Evolutionary conservation across 2,329 filamentous ascomycete species (phyloP), one percentile per base, ranked within the genome.

Genomic region (Trichoderma lentiforme): DNA sequence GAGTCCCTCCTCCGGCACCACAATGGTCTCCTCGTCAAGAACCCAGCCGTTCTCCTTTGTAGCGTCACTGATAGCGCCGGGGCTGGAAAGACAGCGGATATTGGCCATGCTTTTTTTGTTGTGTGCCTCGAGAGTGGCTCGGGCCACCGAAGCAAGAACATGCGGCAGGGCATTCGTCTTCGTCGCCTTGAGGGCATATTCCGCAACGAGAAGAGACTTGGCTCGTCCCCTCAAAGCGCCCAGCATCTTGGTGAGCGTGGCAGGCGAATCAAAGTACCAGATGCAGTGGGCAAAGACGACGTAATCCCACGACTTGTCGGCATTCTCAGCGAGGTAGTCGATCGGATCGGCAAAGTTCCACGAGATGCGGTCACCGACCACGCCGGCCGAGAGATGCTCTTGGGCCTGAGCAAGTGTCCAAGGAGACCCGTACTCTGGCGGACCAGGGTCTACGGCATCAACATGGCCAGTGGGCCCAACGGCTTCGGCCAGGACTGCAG

Each of bases 361-460:
- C 2, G 80, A 78, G 28, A 88, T 83, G 15, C 81, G 79, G 0
- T 36, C 15, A 0, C 86, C 85, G 0, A 88, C 53, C 3, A 80
- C 75, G 5, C 82, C 77, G 18, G 77, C 72, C 1, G 79, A 82
- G 61, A 89, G 82, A 70, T 84, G 79, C 3, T 73, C 67, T 74
- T 88, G 86, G 3, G 86, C 83, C 75, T 88, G 80, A 36, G 79
- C 81, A 5, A 89, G 81, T 1, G 85, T 88, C 72, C 81, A 84
- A 1, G 86, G 83, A n/a, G 81, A 74, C 60, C 85, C 85, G 76
- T 89, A 89, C 74, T 85, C 81, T 8, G 83, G 77, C 0, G 79
- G 75, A 0, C 83, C 87, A 1, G 87, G 87, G 78, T 90, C 88
- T 32, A 89, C 77, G 5, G 86, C 87, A 66, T 84, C 83, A 15